A percentile compares a stretch with the other conserved stretches of the same genome.
These are phyloP conservation scores for Cladosporium phlei DNA, from an alignment of 2,329 filamentous ascomycete species.

Conservation along the genomic window DNA sequence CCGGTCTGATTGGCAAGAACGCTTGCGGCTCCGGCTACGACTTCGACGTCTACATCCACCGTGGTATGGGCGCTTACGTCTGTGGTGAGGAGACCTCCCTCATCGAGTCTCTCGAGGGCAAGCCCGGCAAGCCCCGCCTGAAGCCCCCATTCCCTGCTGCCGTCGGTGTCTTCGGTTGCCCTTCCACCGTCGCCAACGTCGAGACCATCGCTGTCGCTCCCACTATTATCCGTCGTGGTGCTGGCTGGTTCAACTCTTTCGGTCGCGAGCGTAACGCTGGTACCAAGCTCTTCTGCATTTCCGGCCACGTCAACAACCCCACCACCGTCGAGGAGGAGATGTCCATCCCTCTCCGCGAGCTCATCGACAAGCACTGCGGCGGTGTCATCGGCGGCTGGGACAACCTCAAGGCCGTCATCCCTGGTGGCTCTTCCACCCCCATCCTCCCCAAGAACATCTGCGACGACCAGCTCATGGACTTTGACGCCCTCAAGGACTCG, in stretches of 20 bases:
- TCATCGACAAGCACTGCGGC: slow-evolving; percentile 97
- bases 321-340: slow-evolving; percentile 98
- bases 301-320: slow-evolving; percentile 97
- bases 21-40: slow-evolving; percentile 95
- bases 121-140: slow-evolving; percentile 94
- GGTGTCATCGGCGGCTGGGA: slow-evolving; percentile 97
- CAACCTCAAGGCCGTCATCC: slow-evolving; percentile 91
- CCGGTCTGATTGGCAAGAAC: slow-evolving; percentile 94
- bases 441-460: slow-evolving; percentile 87
- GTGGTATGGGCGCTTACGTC: slow-evolving; percentile 94
- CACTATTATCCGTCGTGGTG: slow-evolving; percentile 90
- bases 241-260: slow-evolving; percentile 87
- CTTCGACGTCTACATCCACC: slow-evolving; percentile 95
- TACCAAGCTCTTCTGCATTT: slow-evolving; percentile 98
- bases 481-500: slow-evolving; percentile 94
- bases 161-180: slow-evolving; percentile 96
- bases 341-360: slow-evolving; percentile 91
- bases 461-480: slow-evolving; percentile 97
- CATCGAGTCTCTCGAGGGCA: slow-evolving; percentile 97
- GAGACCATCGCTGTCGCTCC: slow-evolving; percentile 94
- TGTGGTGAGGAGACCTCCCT: slow-evolving; percentile 97
- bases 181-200: slow-evolving; percentile 95
- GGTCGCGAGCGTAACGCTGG: slow-evolving; percentile 94
- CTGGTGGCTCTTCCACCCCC: slow-evolving; percentile 92
- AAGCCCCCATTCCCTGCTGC: slow-evolving; percentile 98